A percentile compares a stretch with the other conserved stretches of the same genome.
These are phyloP conservation scores for Cutaneotrichosporon curvatum DNA, from an alignment of 1,284 basidiomycete species.

Conservation along the genomic window DNA sequence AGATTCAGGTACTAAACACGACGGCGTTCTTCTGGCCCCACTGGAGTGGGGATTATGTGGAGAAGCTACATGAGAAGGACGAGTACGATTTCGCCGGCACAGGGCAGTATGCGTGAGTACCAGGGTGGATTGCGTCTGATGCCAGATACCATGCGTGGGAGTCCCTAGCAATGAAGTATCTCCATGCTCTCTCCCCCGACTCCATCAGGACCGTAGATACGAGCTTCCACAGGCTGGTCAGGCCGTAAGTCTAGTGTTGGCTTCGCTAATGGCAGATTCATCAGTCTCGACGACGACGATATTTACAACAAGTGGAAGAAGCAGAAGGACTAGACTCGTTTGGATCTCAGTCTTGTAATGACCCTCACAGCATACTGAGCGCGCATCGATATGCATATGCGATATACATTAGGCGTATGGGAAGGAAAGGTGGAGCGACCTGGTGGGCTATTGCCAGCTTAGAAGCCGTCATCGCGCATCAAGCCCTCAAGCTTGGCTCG, in stretches of 20 bases:
- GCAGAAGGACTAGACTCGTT: background rate
- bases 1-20: conserved; percentile 48
- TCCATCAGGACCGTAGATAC: conserved; percentile 35
- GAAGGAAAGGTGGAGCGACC: too few relatives aligned
- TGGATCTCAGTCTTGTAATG: too few relatives aligned
- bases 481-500: background rate
- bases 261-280: conserved; percentile 16
- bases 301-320: conserved; percentile 23
- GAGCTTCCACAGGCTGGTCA: conserved; percentile 43
- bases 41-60: conserved; percentile 44
- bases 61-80: conserved; percentile 35
- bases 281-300: conserved; percentile 33
- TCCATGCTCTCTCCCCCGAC: conserved; percentile 34
- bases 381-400: too few relatives aligned
- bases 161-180: conserved; percentile 43
- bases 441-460: too few relatives aligned
- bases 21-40: conserved; percentile 51
- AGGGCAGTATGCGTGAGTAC: conserved; percentile 43
- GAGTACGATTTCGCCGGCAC: conserved; percentile 37
- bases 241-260: conserved; percentile 28
- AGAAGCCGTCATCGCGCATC: too few relatives aligned
- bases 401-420: too few relatives aligned
- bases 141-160: conserved; percentile 48
- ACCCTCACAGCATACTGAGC: too few relatives aligned
- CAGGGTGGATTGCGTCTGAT: background rate